A percentile compares a stretch with the other conserved stretches of the same genome.
Conservation (phyloP, 116 monocot genomes). For the Dioscorea cayenensis region DNA sequence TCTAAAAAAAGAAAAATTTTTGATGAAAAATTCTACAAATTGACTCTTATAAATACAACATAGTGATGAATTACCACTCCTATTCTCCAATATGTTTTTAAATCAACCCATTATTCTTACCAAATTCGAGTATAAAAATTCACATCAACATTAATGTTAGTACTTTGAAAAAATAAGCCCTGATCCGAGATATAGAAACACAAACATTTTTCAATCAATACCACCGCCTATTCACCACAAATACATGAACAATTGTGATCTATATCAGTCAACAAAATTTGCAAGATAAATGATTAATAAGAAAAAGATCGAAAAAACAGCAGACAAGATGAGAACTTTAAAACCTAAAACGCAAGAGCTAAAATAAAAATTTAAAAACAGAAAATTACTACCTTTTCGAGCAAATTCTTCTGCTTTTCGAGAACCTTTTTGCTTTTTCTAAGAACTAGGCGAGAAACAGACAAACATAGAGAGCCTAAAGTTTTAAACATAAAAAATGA, state of each 20-base stretch:
- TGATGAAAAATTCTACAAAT: too few relatives aligned
- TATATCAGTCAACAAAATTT: not conserved
- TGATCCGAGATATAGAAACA: not conserved
- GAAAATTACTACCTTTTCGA: constrained; percentile 32
- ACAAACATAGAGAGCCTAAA: not conserved
- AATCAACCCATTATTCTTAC: not conserved
- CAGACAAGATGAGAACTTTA: not conserved
- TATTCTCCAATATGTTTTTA: not conserved
- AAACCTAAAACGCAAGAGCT: not conserved
- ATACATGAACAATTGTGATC: too few relatives aligned
- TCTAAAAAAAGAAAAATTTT: too few relatives aligned
- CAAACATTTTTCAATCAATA: not conserved
- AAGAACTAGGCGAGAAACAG: not conserved
- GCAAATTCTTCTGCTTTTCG: constrained; percentile 40
- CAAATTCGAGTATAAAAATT: not conserved
- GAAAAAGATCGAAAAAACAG: not conserved
- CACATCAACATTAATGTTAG: too few relatives aligned
- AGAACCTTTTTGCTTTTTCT: constrained; percentile 41
- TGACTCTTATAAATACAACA: not conserved
- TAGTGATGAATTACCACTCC: not conserved
- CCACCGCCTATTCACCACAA: not conserved
- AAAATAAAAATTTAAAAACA: not conserved
- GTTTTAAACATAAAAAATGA: not conserved
- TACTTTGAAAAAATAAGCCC: too few relatives aligned
- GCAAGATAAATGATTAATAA: not conserved